phyloP scores from a whole-genome alignment of 331 rosid species.

The Pyrus hybrid region DNA sequence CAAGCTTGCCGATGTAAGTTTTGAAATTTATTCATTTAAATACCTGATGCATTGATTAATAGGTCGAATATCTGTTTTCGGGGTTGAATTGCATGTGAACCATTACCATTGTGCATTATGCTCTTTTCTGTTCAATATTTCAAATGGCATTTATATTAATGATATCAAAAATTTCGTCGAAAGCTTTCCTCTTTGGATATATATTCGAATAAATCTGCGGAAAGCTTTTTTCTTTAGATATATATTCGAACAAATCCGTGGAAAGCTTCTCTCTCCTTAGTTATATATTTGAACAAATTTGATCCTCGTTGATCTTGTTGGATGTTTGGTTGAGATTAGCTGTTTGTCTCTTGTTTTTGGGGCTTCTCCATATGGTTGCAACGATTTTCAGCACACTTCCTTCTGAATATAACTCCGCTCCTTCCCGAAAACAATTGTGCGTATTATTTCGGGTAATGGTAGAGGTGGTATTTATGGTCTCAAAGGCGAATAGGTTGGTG shows the following conservation, averaged over 20 bases:
- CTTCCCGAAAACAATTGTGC: not conserved
- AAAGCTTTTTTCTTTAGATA: no score
- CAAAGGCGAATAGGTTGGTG: not conserved
- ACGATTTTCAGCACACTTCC: no score
- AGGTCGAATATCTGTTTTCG: not conserved
- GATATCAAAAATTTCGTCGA: not conserved
- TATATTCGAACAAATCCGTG: no score
- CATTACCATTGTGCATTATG: not conserved
- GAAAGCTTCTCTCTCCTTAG: no score
- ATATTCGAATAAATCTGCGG: not conserved
- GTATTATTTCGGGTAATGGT: not conserved
- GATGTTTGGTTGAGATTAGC: not conserved
- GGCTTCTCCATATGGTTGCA: not conserved
- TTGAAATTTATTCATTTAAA: not conserved
- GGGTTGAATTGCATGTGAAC: not conserved
- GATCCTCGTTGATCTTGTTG: not conserved
- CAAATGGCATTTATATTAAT: no score
- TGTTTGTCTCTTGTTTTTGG: not conserved
- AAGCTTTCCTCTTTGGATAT: not conserved
- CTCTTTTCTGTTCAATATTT: not conserved
- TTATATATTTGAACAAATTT: not conserved
- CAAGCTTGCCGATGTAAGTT: slow-evolving; percentile 72
- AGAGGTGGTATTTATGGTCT: not conserved
- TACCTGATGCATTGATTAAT: not conserved
- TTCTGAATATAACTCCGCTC: not conserved